Evolutionary conservation across 331 rosid genomes (phyloP).

Genomic region (Acacia concinna): DNA sequence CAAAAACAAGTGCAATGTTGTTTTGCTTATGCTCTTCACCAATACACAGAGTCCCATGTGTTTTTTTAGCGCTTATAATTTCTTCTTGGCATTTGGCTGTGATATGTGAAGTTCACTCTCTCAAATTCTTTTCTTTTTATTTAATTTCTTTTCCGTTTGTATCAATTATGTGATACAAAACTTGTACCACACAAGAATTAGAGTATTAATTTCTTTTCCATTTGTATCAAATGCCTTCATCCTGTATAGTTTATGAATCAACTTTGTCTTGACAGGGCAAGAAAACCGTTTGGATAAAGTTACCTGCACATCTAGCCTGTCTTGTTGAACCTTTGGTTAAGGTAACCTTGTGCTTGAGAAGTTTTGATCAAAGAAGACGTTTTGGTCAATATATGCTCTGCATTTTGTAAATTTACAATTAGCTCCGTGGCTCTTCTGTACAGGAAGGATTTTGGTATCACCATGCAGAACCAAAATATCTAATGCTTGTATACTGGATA

Average conservation of each 20-base stretch:
- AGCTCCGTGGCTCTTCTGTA: background rate
- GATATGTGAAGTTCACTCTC: background rate
- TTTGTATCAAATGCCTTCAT: background rate
- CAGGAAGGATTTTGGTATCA: constrained; percentile 89
- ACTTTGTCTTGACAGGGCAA: constrained; percentile 54
- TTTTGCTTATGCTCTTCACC: background rate
- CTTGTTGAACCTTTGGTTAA: constrained; percentile 66
- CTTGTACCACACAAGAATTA: constrained; percentile 12
- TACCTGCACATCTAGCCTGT: constrained; percentile 61
- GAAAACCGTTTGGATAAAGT: constrained; percentile 70
- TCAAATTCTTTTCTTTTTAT: background rate
- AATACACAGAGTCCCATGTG: background rate
- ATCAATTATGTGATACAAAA: too few species aligned
- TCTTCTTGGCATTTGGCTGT: constrained; percentile 3
- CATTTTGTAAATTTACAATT: constrained; percentile 3
- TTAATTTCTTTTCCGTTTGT: too few species aligned
- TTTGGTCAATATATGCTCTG: background rate
- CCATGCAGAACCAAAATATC: constrained; percentile 76
- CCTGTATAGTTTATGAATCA: constrained; percentile 1
- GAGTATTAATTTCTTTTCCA: too few species aligned
- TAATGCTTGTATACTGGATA: constrained; percentile 80
- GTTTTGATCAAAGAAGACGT: background rate
- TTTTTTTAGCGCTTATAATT: background rate
- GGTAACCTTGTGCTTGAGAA: constrained; percentile 48
- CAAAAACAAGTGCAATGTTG: background rate